Percentiles rank a stretch among this genome's conserved stretches.
phyloP scores from a whole-genome alignment of 2,329 filamentous ascomycete genomes.

The Aspergillus sojae region DNA sequence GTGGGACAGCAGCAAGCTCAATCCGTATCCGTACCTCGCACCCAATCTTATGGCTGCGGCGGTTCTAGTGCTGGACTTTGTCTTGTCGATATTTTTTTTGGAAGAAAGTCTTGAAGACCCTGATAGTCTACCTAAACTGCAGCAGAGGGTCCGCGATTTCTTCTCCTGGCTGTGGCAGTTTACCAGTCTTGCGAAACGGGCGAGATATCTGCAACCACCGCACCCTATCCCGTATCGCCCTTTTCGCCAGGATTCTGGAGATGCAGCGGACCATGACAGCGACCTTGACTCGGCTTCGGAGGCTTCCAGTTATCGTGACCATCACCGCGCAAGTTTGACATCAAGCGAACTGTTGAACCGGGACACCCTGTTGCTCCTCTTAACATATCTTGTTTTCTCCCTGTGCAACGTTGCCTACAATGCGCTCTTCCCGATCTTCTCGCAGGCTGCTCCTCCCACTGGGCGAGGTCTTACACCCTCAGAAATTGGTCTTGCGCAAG shows the following conservation, averaged over 20 bases:
- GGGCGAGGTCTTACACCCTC: slow-evolving; percentile 75
- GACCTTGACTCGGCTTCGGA: slow-evolving; percentile 50
- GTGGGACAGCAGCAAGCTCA: slow-evolving; percentile 53
- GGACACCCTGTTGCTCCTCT: slow-evolving; percentile 78
- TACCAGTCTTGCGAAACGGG: slow-evolving; percentile 56
- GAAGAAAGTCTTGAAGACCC: slow-evolving; percentile 81
- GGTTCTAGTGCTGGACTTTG: slow-evolving; percentile 71
- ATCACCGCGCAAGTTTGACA: slow-evolving; percentile 53
- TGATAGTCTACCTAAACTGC: slow-evolving; percentile 62
- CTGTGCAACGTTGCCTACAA: slow-evolving; percentile 94
- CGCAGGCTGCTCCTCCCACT: slow-evolving; percentile 71
- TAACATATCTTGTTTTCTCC: slow-evolving; percentile 91
- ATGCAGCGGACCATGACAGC: slow-evolving; percentile 42
- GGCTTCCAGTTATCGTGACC: slow-evolving; percentile 38
- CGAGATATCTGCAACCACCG: slow-evolving; percentile 58
- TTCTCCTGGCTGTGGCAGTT: slow-evolving; percentile 74
- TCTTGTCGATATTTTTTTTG: slow-evolving; percentile 76
- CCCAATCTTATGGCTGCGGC: slow-evolving; percentile 80
- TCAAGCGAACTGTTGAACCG: slow-evolving; percentile 69
- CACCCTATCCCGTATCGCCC: slow-evolving; percentile 32
- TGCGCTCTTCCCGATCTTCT: slow-evolving; percentile 92
- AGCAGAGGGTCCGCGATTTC: slow-evolving; percentile 59
- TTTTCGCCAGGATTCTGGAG: slow-evolving; percentile 26
- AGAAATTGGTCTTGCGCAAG: slow-evolving; percentile 83
- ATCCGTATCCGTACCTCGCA: slow-evolving; percentile 76